Evolutionary conservation across 1,284 basidiomycete species (phyloP), one percentile per base, ranked within the genome.

Genomic region (Erythrobasidium hasegawianum): DNA sequence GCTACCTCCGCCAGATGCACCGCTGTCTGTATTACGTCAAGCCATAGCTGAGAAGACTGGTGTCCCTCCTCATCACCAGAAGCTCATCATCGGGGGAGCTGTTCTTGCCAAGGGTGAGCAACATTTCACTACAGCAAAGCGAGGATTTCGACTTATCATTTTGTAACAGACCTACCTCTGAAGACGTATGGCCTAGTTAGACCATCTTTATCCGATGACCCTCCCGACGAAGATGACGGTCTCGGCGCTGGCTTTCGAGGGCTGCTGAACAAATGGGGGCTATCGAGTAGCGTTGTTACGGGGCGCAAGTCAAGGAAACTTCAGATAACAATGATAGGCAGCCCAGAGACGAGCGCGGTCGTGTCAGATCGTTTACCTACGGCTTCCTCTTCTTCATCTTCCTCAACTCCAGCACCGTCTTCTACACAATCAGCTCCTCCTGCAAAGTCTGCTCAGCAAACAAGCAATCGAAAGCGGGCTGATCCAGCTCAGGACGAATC

Each of bases 61-160:
- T 40, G 73, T 74, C 4, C 66, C 69, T 0, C 73, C 73, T 11
- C 50, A 69, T 7, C 73, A 72, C 55, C 69, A 71, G 24, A 71
- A 68, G 50, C 64, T 67, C 24, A 60, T 67, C 49, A 40, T 67
- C n/a, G 52, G 40, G 20, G 64, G 64, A 43, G 64, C 64, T 9
- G 18, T 67, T 2, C 53, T 67, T 55, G 55, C 57, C 27, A 65
- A 65, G 26, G 62, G 62, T 65, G 27, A 8, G 54, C 26, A n/a
- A n/a, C n/a, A n/a, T n/a, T n/a, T n/a, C n/a, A 10, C n/a, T 13
- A 29, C 41, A 16, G 20, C 3, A 45, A 2, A 16, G 16, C 41
- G 16, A 16, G 41, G 16, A 45, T 1, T 20, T 45, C 41, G 16
- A 45, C 41, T 45, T 45, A 45, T 20, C 41, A n/a, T 24, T 4